Percentiles rank a stretch among this genome's conserved stretches.
Evolutionary conservation across 2,329 filamentous ascomycete genomes (phyloP).

Genomic region (Fusarium hainanense): DNA sequence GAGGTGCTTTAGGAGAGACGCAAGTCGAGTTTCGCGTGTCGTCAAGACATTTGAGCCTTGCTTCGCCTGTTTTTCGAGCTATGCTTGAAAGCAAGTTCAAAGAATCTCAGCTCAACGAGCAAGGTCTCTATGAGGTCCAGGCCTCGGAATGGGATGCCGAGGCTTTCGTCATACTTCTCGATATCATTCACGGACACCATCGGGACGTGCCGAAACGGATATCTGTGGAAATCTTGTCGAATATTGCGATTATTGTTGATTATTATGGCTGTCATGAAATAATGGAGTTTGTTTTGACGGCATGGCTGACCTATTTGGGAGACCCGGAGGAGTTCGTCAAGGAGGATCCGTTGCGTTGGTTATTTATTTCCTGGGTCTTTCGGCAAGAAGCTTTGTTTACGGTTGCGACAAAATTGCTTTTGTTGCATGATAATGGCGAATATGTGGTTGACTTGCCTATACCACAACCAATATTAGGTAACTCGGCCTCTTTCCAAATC

Average conservation of each 20-base stretch:
- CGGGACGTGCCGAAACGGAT: slow-evolving; percentile 36
- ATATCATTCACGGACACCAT: slow-evolving; percentile 46
- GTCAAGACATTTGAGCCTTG: slow-evolving; percentile 22
- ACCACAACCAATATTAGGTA: slow-evolving; percentile 28
- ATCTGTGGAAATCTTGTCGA: slow-evolving; percentile 40
- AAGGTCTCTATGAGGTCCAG: slow-evolving; percentile 17
- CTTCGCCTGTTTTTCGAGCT: slow-evolving; percentile 28
- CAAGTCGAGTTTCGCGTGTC: slow-evolving; percentile 27
- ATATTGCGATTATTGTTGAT: slow-evolving; percentile 47
- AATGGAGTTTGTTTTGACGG: slow-evolving; percentile 28
- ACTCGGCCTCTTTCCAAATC: background rate
- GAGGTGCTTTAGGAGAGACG: background rate
- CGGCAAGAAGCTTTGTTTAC: slow-evolving; percentile 3
- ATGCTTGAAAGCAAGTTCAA: slow-evolving; percentile 30
- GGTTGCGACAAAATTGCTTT: slow-evolving; percentile 1
- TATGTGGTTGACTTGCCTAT: slow-evolving; percentile 16
- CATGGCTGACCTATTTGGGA: slow-evolving; percentile 16
- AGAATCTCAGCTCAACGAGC: slow-evolving; percentile 2
- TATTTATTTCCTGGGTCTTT: slow-evolving; percentile 28
- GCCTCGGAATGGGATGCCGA: slow-evolving; percentile 44
- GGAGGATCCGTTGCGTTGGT: slow-evolving; percentile 12
- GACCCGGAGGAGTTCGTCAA: background rate
- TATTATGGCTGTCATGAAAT: slow-evolving; percentile 48
- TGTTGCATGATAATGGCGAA: slow-evolving; percentile 11
- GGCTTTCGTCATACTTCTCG: slow-evolving; percentile 45